Evolutionary conservation across 306 rosid genomes (phyloP), one percentile per base, ranked within the genome.

Genomic region (Leucaena leucocephala): DNA sequence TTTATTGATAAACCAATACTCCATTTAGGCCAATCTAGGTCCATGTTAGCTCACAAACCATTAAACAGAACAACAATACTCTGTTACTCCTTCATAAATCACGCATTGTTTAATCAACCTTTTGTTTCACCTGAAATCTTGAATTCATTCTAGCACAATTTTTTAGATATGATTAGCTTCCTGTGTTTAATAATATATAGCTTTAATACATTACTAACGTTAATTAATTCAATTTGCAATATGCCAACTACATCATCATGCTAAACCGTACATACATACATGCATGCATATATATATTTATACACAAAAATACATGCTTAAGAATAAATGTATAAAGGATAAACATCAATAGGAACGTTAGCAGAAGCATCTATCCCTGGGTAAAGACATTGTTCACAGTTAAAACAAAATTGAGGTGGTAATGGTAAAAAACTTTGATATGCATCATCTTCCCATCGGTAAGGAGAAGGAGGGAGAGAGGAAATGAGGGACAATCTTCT

Each of bases 401-500:
- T 10, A 66, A 44, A 46, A 46, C 52, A 35, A 64, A 76, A 16
- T 62, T 57, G 64, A 68, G 27, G 44, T 48, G 8, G n/a, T 7
- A 22, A n/a, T 17, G 42, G 36, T 43, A 38, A 34, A 22, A 9
- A 44, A n/a, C 16, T 55, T 66, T 40, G 33, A 72, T 52, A 65
- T 68, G 61, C 33, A n/a, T 73, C 45, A n/a, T 38, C 61, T 45
- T 75, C 27, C 44, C 7, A 21, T 34, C 68, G 49, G 46, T 5
- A n/a, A 38, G 67, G 67, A 63, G 40, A 43, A 62, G 70, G 76
- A 46, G 69, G 54, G 49, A 46, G 45, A 71, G n/a, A 72, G 63
- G 35, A 50, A 68, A 27, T 44, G 9, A 50, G 35, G 64, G 38
- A 81, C 66, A 15, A 74, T 78, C 11, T 82, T 17, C 92, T 88